Conservation (phyloP, 768 basidiomycete species). For the Suillus variegatus region DNA sequence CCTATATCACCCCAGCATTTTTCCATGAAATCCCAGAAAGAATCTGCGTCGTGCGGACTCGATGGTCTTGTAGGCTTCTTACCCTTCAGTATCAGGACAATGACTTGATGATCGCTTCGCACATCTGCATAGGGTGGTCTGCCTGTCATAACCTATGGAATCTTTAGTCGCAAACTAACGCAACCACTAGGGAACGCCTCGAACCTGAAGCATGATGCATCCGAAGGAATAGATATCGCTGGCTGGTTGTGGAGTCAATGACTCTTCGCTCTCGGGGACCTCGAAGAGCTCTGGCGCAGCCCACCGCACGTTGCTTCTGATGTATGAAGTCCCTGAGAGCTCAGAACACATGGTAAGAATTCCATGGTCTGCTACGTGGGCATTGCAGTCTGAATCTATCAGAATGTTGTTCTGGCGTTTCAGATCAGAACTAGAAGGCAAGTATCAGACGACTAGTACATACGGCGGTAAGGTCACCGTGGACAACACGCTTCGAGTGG, state of each 20-base stretch:
- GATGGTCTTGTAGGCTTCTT: slow-evolving; percentile 11
- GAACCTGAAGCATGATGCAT: slow-evolving; percentile 8
- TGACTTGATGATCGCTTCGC: slow-evolving; percentile 16
- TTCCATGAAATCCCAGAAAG: not conserved
- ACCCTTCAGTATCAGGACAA: slow-evolving; percentile 20
- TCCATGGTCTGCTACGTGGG: too few species aligned
- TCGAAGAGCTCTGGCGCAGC: slow-evolving; percentile 2
- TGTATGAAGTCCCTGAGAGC: too few species aligned
- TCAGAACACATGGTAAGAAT: too few species aligned
- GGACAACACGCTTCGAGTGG: not conserved
- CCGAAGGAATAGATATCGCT: slow-evolving; percentile 7
- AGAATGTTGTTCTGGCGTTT: too few species aligned
- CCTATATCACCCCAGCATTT: slow-evolving; percentile 8
- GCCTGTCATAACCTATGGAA: slow-evolving; percentile 6
- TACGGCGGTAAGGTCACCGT: slow-evolving; percentile 31
- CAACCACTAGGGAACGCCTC: not conserved
- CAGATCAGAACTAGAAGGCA: not conserved
- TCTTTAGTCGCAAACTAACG: not conserved
- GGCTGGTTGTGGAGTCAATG: not conserved
- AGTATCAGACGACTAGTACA: slow-evolving; percentile 5
- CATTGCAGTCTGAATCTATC: too few species aligned
- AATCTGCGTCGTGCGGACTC: slow-evolving; percentile 20
- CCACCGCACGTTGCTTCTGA: not conserved
- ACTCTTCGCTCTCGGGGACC: not conserved
- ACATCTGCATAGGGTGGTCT: slow-evolving; percentile 4